A percentile compares a stretch with the other conserved stretches of the same genome.
These are phyloP conservation scores for Rhododendron griersonianum DNA, from an alignment of 148 eudicot species.

Conservation along the genomic window DNA sequence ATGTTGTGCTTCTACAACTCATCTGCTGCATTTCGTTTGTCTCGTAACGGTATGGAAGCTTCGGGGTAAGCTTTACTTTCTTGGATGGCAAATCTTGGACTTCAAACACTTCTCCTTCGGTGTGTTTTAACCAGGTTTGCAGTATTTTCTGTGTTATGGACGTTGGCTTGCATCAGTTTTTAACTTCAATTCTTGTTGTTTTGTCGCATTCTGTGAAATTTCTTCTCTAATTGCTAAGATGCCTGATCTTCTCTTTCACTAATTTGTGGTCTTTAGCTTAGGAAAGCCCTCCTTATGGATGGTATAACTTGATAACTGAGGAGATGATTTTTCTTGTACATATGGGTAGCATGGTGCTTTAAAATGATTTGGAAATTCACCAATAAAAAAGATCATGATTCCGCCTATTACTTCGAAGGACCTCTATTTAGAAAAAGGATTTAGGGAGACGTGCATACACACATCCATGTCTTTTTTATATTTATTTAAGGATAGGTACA, in stretches of 20 bases:
- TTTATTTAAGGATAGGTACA: neutral
- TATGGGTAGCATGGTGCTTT: neutral
- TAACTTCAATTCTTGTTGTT: conserved; percentile 7
- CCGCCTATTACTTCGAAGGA: neutral
- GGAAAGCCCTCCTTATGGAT: neutral
- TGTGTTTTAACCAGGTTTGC: conserved; percentile 25
- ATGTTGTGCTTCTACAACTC: conserved; percentile 21
- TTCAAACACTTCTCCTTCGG: conserved; percentile 12
- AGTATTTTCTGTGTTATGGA: conserved; percentile 8
- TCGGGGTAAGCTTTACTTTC: conserved; percentile 16
- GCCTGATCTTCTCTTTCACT: neutral
- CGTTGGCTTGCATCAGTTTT: neutral
- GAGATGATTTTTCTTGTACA: neutral
- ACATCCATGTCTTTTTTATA: neutral
- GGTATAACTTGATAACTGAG: neutral
- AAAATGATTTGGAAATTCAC: neutral
- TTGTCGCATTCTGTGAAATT: neutral
- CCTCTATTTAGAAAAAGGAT: neutral
- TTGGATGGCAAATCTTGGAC: conserved; percentile 21
- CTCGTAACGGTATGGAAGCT: conserved; percentile 13
- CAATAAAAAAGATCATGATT: neutral
- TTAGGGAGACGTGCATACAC: neutral
- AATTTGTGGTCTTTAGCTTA: neutral
- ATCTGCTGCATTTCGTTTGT: conserved; percentile 16
- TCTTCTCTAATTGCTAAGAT: neutral